phyloP scores from a whole-genome alignment of 208 protist genomes.

The Trypanosoma avium region DNA sequence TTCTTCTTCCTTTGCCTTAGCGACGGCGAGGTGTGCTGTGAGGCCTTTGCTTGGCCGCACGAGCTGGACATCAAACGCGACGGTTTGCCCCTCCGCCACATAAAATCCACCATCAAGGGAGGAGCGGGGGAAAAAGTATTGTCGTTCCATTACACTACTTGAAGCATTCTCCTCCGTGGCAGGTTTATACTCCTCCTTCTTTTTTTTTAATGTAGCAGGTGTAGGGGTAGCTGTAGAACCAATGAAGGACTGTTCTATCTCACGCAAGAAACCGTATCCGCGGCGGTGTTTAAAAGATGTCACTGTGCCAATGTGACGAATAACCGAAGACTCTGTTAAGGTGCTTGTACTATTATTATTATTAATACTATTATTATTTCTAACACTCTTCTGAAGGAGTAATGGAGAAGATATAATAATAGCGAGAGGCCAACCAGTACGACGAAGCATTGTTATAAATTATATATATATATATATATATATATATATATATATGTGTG shows the following conservation, averaged over 20 bases:
- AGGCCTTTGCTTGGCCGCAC: constrained; percentile 2
- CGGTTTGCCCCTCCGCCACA: constrained; percentile 69
- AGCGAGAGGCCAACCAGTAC: constrained; percentile 5
- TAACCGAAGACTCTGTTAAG: background rate
- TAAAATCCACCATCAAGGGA: constrained; percentile 66
- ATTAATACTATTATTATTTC: background rate
- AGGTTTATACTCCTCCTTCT: background rate
- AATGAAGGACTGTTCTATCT: constrained; percentile 29
- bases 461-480: no score
- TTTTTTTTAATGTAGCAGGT: background rate
- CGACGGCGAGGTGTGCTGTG: constrained; percentile 1
- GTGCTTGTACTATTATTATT: background rate
- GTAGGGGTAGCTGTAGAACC: no score
- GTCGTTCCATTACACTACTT: no score
- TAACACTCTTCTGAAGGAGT: constrained; percentile 19
- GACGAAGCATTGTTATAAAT: constrained; percentile 14
- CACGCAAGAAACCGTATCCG: constrained; percentile 80
- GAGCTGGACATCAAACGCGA: constrained; percentile 49
- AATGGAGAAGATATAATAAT: background rate
- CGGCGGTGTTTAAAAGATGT: constrained; percentile 82
- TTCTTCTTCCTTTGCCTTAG: background rate
- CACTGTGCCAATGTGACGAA: constrained; percentile 49
- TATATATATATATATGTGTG: no score
- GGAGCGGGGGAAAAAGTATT: constrained; percentile 74
- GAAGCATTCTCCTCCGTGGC: background rate